Evolutionary conservation across 352 stramenopile genomes (phyloP), one percentile per base, ranked within the genome.

Genomic region (Globisporangium viniferum): DNA sequence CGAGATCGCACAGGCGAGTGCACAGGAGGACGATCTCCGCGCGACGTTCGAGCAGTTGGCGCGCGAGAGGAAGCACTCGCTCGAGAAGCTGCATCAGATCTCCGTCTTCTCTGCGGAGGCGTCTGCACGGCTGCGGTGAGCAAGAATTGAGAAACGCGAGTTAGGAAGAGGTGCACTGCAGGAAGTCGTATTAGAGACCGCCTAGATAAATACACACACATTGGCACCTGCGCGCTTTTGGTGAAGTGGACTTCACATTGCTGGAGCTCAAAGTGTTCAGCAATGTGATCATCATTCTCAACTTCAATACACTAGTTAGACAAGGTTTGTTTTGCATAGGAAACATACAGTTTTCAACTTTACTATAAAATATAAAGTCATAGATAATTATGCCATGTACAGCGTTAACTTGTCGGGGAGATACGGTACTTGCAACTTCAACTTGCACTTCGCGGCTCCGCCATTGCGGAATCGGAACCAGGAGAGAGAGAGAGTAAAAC

Each of bases 11-110:
- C 80, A 89, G 65, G 75, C 81, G 36, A 82, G 79, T 46, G 73
- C 80, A 31, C 73, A 89, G 29, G 84, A 92, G 61, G 84, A 91
- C 72, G 82, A 90, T 55, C 63, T 92, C 36, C 74, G 79, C 56
- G 78, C 76, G 5, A 86, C 77, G 55, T 68, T 91, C 20, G 76
- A 79, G 57, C 83, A 91, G 35, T 51, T 90, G 24, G 73, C 69
- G 44, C 69, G 62, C 39, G 81, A 86, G 64, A 74, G 80, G 20
- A 67, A 74, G 41, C 76, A 70, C 49, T 85, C 79, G 12, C 72
- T 84, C 51, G 76, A 79, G n/a, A 78, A 88, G 41, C 56, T 91
- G 49, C 73, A 87, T 62, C 81, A 90, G 56, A 82, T 91, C 62
- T 89, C 78, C 15, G 62, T 77, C 51, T 91, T 81, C 56, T 87